Evolutionary conservation across 202 grass and related monocot species (phyloP).

Genomic region (Dendrocalamus latiflorus): DNA sequence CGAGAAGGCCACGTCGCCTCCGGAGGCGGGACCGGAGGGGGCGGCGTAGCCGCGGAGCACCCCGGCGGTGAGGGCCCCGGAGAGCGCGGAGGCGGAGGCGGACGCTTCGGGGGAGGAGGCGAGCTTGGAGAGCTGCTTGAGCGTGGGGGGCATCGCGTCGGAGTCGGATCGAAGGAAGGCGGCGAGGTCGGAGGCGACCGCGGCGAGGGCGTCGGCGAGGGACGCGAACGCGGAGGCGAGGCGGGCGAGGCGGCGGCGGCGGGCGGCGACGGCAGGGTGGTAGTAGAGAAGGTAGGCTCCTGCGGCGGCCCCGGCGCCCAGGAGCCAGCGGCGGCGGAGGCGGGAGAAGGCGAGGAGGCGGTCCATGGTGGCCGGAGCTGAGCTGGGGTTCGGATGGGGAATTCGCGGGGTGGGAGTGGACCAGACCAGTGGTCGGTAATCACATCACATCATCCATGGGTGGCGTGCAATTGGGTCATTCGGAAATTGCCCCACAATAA

Average conservation of each 20-base stretch:
- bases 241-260: conserved; percentile 39
- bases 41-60: conserved; percentile 40
- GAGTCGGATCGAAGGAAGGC: conserved; percentile 59
- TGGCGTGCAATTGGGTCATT: too few relatives aligned
- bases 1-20: neutral
- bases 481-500: too few relatives aligned
- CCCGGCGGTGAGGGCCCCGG: conserved; percentile 53
- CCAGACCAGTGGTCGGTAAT: too few relatives aligned
- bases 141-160: conserved; percentile 38
- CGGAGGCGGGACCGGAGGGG: neutral
- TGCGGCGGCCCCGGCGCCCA: conserved; percentile 9
- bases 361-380: conserved; percentile 36
- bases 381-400: too few relatives aligned
- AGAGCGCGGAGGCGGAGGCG: conserved; percentile 46
- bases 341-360: conserved; percentile 30
- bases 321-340: conserved; percentile 44
- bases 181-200: conserved; percentile 57
- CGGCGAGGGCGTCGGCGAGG: conserved; percentile 7
- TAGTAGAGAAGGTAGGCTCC: conserved; percentile 51
- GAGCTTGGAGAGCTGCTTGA: conserved; percentile 62
- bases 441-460: too few relatives aligned
- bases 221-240: too few relatives aligned
- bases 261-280: conserved; percentile 49
- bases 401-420: too few relatives aligned
- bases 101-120: conserved; percentile 52